Percentiles rank a stretch among this genome's conserved stretches.
phyloP scores from a whole-genome alignment of 1,139 yeast species.

The Hansenula lynferdii region DNA sequence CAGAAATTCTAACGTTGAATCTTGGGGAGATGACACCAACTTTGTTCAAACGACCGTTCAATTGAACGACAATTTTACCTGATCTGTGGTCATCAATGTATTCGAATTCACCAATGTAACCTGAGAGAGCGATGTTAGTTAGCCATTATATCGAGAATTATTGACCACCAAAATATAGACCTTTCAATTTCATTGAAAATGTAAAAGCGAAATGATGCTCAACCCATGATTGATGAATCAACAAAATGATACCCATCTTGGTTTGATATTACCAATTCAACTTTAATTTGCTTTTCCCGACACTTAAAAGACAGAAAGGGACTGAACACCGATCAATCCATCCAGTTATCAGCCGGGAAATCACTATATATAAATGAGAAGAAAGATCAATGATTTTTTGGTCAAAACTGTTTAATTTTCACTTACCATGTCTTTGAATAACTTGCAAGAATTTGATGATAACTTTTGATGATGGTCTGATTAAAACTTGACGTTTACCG shows the following conservation, averaged over 20 bases:
- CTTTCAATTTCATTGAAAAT: not conserved
- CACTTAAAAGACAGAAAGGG: slow-evolving; percentile 97
- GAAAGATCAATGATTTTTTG: not conserved
- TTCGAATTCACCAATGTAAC: slow-evolving; percentile 99
- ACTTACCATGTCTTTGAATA: slow-evolving; percentile 92
- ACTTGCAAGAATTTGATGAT: slow-evolving; percentile 95
- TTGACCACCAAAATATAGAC: too few relatives aligned
- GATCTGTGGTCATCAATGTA: slow-evolving; percentile 99
- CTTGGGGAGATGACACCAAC: slow-evolving; percentile 99
- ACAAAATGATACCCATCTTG: not conserved
- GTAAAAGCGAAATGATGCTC: not conserved
- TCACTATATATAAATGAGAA: too few relatives aligned
- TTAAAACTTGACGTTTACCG: slow-evolving; percentile 98
- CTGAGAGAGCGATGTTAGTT: slow-evolving; percentile 28
- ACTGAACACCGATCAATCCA: slow-evolving; percentile 84
- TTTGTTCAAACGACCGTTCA: slow-evolving; percentile 97
- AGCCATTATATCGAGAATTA: too few relatives aligned
- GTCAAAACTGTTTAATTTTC: not conserved
- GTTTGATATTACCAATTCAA: not conserved
- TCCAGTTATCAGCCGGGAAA: slow-evolving; percentile 95
- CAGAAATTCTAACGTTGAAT: slow-evolving; percentile 90
- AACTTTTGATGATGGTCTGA: slow-evolving; percentile 99
- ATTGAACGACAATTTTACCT: slow-evolving; percentile 94
- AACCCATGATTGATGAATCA: not conserved
- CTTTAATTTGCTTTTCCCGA: slow-evolving; percentile 54